phyloP scores from a whole-genome alignment of 2,329 filamentous ascomycete species.

The Dactylellina leptospora region DNA sequence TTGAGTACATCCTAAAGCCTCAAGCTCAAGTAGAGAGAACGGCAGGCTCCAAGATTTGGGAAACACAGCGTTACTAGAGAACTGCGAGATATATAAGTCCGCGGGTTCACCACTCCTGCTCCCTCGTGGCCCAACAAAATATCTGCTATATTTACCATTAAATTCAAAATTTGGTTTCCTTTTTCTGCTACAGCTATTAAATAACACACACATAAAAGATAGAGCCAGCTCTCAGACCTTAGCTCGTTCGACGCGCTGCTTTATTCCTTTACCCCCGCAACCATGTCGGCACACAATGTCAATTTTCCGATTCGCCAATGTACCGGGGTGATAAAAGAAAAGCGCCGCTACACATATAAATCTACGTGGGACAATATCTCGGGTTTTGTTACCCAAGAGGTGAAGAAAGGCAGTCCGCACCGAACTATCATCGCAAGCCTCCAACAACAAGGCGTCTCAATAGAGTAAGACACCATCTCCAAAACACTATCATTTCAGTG shows the following conservation, averaged over 20 bases:
- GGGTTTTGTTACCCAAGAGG: neutral
- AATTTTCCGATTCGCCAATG: neutral
- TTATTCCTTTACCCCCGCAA: neutral
- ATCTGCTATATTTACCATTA: too few species aligned
- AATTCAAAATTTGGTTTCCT: neutral
- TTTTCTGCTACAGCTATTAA: neutral
- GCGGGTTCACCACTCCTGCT: too few species aligned
- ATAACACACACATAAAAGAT: neutral
- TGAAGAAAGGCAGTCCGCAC: slow-evolving; percentile 7
- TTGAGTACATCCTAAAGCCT: neutral
- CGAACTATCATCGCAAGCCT: slow-evolving; percentile 13
- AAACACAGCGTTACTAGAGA: too few species aligned
- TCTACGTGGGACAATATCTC: slow-evolving; percentile 15
- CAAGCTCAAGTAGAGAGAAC: neutral
- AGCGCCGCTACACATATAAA: slow-evolving; percentile 6
- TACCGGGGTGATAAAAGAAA: neutral
- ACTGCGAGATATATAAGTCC: too few species aligned
- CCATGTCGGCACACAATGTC: neutral
- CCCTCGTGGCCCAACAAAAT: too few species aligned
- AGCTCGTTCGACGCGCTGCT: neutral
- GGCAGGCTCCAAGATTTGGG: neutral
- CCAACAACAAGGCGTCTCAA: neutral
- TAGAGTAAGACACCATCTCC: slow-evolving; percentile 18
- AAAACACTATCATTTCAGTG: neutral
- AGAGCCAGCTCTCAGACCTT: neutral